A percentile compares a stretch with the other conserved stretches of the same genome.
Evolutionary conservation across 345 rosid genomes (phyloP).

Genomic region (Carallia pectinifolia): DNA sequence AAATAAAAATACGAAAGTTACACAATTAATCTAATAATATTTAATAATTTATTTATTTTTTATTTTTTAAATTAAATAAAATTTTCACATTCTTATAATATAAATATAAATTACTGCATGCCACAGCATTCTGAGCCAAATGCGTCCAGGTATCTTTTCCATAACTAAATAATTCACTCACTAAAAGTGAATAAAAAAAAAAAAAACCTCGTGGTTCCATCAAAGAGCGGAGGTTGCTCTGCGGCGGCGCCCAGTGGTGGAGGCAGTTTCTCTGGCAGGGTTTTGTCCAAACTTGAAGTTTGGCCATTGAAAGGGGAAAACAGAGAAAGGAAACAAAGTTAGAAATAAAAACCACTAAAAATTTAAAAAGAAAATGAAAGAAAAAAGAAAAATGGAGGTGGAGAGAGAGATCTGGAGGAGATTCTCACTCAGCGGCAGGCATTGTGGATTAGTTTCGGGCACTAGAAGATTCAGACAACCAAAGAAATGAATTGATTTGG

Average conservation of each 20-base stretch:
- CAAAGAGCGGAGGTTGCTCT: conserved; percentile 67
- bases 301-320: background rate
- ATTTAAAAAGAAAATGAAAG: background rate
- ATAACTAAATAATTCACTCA: too few relatives aligned
- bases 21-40: too few relatives aligned
- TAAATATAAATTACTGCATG: too few relatives aligned
- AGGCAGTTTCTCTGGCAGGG: conserved; percentile 46
- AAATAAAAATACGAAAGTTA: too few relatives aligned
- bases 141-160: too few relatives aligned
- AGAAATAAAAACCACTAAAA: too few relatives aligned
- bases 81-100: too few relatives aligned
- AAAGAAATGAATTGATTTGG: background rate
- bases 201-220: conserved; percentile 64
- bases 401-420: background rate
- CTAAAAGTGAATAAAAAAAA: background rate
- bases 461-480: background rate
- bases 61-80: too few relatives aligned
- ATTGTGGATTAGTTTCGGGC: background rate
- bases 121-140: too few relatives aligned
- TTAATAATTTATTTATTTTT: too few relatives aligned
- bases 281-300: conserved; percentile 24
- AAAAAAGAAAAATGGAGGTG: background rate
- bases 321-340: too few relatives aligned
- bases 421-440: background rate
- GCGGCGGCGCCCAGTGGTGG: conserved; percentile 49